A percentile compares a stretch with the other conserved stretches of the same genome.
These are phyloP conservation scores for Avena eriantha DNA, from an alignment of 176 grass and related monocot genomes.

Conservation along the genomic window DNA sequence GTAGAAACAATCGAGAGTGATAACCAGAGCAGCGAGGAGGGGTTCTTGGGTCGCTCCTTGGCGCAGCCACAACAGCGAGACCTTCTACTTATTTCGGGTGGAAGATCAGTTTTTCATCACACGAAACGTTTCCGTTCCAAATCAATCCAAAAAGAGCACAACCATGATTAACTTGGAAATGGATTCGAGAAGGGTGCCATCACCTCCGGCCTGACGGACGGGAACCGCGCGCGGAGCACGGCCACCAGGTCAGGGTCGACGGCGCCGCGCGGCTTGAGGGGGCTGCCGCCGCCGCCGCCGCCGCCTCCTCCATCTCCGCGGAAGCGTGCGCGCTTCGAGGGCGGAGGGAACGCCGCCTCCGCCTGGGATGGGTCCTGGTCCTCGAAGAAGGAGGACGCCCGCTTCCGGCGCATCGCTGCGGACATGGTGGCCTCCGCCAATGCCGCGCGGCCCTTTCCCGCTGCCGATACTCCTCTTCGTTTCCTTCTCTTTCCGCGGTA, in stretches of 20 bases:
- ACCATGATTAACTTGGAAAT: neutral
- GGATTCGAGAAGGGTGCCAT: neutral
- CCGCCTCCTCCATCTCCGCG: neutral
- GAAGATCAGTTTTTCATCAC: neutral
- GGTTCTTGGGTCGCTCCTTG: neutral
- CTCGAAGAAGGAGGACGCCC: slow-evolving; percentile 45
- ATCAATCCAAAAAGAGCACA: neutral
- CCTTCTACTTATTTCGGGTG: neutral
- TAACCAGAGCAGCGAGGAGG: neutral
- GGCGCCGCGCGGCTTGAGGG: slow-evolving; percentile 26
- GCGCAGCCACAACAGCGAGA: neutral
- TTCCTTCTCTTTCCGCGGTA: neutral
- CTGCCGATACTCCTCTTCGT: neutral
- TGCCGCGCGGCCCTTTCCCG: neutral
- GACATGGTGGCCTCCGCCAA: slow-evolving; percentile 25
- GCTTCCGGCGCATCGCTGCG: slow-evolving; percentile 43
- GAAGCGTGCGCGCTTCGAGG: slow-evolving; percentile 62
- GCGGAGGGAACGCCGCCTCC: slow-evolving; percentile 32
- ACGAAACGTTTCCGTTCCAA: neutral
- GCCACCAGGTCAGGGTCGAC: slow-evolving; percentile 38
- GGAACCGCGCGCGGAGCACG: slow-evolving; percentile 36
- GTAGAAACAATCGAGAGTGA: neutral
- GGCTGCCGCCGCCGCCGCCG: slow-evolving; percentile 31
- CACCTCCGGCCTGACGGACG: slow-evolving; percentile 43
- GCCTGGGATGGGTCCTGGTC: slow-evolving; percentile 43